These are phyloP conservation scores for Boletus tylopilopsis DNA, from an alignment of 768 basidiomycete genomes.

Conservation along the genomic window DNA sequence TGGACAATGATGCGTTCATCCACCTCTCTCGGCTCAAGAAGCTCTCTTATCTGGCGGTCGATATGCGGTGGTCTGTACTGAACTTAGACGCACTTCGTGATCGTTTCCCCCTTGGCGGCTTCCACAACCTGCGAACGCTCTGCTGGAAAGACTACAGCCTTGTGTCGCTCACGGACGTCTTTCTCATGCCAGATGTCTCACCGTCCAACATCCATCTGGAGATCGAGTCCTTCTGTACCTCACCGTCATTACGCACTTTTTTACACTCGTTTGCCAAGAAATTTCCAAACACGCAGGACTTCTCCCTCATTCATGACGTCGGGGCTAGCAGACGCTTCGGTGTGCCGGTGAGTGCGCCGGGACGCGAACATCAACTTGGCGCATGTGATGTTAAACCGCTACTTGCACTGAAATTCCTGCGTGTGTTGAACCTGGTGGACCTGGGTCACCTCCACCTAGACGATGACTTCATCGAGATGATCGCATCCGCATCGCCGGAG, in stretches of 20 bases:
- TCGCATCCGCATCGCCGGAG: conserved; percentile 13
- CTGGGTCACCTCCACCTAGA: conserved; percentile 15
- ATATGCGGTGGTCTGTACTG: conserved; percentile 24
- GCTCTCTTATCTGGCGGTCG: conserved; percentile 19
- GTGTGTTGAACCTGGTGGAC: conserved; percentile 10
- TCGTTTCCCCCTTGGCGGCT: conserved; percentile 8
- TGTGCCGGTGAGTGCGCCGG: conserved; percentile 9
- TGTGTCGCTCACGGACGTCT: conserved; percentile 13
- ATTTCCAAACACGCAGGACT: conserved; percentile 10
- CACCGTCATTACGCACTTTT: conserved; percentile 13
- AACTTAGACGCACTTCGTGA: conserved; percentile 10
- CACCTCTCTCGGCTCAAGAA: conserved; percentile 20
- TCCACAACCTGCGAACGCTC: conserved; percentile 14
- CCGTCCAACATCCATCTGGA: conserved; percentile 13
- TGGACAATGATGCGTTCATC: conserved; percentile 21
- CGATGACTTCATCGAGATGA: conserved; percentile 16
- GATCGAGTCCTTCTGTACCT: conserved; percentile 22
- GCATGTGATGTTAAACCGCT: conserved; percentile 14
- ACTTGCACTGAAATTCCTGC: conserved; percentile 9
- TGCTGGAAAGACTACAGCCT: conserved; percentile 23
- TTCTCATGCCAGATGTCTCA: conserved; percentile 15
- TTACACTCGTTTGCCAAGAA: conserved; percentile 5
- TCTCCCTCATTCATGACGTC: conserved; percentile 23
- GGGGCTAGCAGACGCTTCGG: conserved; percentile 19
- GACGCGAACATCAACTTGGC: conserved; percentile 17